phyloP scores from a whole-genome alignment of 1,284 basidiomycete species.

The Pseudozyma hubeiensis region DNA sequence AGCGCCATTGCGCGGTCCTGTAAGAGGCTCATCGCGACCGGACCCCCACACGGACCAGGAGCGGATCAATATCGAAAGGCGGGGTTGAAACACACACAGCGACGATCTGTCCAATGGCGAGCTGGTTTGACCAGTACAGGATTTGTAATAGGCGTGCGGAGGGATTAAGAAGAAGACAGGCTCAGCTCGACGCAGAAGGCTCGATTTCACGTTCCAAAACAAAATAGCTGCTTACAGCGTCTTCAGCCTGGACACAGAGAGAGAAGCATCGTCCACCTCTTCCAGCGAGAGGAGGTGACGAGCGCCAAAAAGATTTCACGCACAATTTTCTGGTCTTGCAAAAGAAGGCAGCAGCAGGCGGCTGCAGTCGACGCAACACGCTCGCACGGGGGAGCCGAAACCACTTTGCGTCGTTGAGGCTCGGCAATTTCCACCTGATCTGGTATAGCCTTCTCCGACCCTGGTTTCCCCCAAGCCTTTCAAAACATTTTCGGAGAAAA shows the following conservation, averaged over 20 bases:
- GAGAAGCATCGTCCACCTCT: no score
- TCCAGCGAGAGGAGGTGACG: no score
- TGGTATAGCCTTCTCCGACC: neutral
- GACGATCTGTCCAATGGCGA: neutral
- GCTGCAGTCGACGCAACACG: no score
- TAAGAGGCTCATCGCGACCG: no score
- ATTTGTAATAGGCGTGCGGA: neutral
- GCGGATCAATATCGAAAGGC: neutral
- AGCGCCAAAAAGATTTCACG: no score
- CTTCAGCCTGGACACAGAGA: no score
- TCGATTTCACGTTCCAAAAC: slow-evolving; percentile 14
- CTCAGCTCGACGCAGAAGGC: neutral
- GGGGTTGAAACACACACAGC: neutral
- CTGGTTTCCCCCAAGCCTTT: neutral
- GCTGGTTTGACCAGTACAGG: neutral
- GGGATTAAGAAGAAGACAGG: neutral
- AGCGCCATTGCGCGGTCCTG: no score
- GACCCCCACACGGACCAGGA: neutral
- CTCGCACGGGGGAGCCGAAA: no score
- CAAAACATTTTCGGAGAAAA: neutral
- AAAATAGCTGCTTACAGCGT: neutral
- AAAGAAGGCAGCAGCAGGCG: no score
- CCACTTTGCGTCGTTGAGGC: no score
- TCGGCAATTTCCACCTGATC: no score
- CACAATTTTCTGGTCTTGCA: no score